phyloP scores from a whole-genome alignment of 2,329 filamentous ascomycete genomes.

The Dactylellina sp. region DNA sequence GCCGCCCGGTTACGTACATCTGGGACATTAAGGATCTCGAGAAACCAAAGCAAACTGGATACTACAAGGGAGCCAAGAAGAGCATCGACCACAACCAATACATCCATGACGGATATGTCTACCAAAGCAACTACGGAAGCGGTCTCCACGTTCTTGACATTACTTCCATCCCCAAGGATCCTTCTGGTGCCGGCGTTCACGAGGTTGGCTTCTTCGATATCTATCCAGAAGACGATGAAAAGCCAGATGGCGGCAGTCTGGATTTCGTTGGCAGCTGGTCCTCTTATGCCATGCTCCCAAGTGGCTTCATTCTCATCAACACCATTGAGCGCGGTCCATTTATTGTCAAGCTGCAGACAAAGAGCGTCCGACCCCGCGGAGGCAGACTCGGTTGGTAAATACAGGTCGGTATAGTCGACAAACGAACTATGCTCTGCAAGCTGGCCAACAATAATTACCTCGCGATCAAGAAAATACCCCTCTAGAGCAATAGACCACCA shows the following conservation, averaged over 20 bases:
- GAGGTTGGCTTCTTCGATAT: constrained; percentile 66
- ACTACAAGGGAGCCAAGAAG: constrained; percentile 64
- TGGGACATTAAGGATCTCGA: constrained; percentile 65
- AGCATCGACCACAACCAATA: constrained; percentile 68
- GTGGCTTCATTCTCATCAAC: constrained; percentile 66
- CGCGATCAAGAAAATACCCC: not conserved
- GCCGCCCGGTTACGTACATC: constrained; percentile 64
- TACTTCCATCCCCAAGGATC: constrained; percentile 64
- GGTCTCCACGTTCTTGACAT: constrained; percentile 65
- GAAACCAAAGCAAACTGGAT: constrained; percentile 64
- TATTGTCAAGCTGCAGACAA: constrained; percentile 61
- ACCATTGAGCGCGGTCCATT: constrained; percentile 67
- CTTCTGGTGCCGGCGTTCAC: constrained; percentile 64
- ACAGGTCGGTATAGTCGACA: not conserved
- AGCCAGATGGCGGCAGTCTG: constrained; percentile 63
- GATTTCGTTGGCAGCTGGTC: constrained; percentile 66
- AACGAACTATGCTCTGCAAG: not conserved
- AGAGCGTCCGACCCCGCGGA: constrained; percentile 36
- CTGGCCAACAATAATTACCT: not conserved
- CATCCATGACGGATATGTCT: constrained; percentile 64
- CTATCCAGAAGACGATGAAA: constrained; percentile 65
- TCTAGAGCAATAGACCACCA: not conserved
- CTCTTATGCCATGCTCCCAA: constrained; percentile 64
- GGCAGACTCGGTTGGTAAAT: constrained; percentile 46
- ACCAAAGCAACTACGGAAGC: constrained; percentile 66